Conservation (phyloP, 148 eudicot species). For the Persicaria tinctoria region DNA sequence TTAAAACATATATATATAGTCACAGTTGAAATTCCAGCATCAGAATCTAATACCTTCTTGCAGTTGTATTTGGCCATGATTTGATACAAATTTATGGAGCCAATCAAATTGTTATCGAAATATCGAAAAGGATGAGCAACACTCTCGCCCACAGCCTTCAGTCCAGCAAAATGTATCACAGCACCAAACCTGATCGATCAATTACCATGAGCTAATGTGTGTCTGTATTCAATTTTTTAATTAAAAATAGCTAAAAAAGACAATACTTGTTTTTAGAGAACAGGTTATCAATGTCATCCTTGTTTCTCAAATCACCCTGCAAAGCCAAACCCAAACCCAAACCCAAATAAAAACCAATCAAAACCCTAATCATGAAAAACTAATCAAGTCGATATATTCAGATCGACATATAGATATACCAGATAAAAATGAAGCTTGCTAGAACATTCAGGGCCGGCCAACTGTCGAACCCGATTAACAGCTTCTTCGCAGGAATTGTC, state of each 20-base stretch:
- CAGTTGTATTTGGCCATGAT: constrained; percentile 74
- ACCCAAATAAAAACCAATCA: neutral
- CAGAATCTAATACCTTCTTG: constrained; percentile 45
- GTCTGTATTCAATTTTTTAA: no score
- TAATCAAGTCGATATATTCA: neutral
- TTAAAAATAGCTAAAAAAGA: neutral
- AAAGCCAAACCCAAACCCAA: constrained; percentile 13
- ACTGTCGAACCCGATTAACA: constrained; percentile 33
- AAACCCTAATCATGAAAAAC: neutral
- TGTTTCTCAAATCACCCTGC: constrained; percentile 79
- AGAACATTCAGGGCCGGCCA: constrained; percentile 51
- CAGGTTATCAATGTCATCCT: neutral
- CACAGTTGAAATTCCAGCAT: no score
- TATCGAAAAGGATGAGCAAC: constrained; percentile 60
- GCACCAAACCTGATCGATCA: constrained; percentile 53
- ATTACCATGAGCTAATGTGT: no score
- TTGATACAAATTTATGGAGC: constrained; percentile 70
- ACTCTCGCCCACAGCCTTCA: constrained; percentile 88
- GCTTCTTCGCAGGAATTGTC: constrained; percentile 65
- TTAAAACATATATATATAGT: no score
- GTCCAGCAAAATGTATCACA: constrained; percentile 89
- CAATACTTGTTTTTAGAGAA: neutral
- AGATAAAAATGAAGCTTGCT: constrained; percentile 46
- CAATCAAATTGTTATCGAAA: constrained; percentile 74
- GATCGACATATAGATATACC: constrained; percentile 20